These are phyloP conservation scores for Antitrichia curtipendula DNA, from an alignment of 225 moss, liverwort and hornwort genomes.

Conservation along the genomic window DNA sequence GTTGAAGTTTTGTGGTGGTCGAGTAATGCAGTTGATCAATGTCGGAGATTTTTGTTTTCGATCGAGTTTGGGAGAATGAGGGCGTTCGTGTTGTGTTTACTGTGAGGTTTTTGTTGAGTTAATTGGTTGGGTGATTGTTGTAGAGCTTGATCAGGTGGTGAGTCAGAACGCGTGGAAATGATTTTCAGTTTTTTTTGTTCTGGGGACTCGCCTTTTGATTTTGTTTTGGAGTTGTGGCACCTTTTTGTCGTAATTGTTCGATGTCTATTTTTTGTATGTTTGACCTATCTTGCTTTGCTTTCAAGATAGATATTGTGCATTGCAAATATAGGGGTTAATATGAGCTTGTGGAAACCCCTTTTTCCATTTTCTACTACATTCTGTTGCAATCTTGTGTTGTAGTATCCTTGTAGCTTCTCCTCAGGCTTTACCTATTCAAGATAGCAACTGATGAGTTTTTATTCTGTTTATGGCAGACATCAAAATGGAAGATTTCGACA, in stretches of 20 bases:
- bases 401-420: neutral
- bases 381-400: too few species aligned
- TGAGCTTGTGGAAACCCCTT: neutral
- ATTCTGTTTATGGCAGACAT: neutral
- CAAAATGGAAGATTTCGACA: constrained; percentile 5
- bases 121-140: neutral
- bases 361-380: neutral
- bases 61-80: neutral
- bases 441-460: neutral
- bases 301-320: neutral
- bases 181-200: neutral
- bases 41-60: neutral
- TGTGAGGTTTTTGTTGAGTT: neutral
- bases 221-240: neutral
- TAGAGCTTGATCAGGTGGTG: neutral
- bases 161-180: neutral
- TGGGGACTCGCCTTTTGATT: neutral
- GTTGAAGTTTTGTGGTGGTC: neutral
- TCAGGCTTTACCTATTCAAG: neutral
- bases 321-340: neutral
- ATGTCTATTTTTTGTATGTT: neutral
- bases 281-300: neutral
- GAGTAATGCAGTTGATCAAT: neutral
- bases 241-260: neutral
- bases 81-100: neutral